Percentiles rank a stretch among this genome's conserved stretches.
Conservation (phyloP, 1,139 yeast species). For the Yamadazyma songkhlaensis region DNA sequence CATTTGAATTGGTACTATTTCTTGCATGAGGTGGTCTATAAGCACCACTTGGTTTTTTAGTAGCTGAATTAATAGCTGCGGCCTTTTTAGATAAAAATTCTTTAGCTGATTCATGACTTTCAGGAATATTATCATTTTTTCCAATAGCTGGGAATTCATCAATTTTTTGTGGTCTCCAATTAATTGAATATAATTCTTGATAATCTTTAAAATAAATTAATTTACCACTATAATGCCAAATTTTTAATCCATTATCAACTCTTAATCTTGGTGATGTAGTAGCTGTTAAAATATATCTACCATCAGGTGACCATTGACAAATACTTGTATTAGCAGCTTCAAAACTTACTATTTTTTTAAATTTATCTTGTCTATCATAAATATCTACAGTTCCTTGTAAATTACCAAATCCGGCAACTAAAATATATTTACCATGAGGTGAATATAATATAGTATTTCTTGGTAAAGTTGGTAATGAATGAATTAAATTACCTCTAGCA, state of each 20-base stretch:
- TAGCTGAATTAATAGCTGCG: slow-evolving; percentile 35
- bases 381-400: slow-evolving; percentile 96
- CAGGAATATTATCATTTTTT: slow-evolving; percentile 53
- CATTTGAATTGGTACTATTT: slow-evolving; percentile 22
- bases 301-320: slow-evolving; percentile 99
- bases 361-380: slow-evolving; percentile 88
- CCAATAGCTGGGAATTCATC: slow-evolving; percentile 58
- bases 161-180: slow-evolving; percentile 82
- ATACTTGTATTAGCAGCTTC: slow-evolving; percentile 93
- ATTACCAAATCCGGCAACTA: slow-evolving; percentile 97
- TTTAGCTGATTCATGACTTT: slow-evolving; percentile 65
- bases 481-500: slow-evolving; percentile 85
- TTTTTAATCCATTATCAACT: slow-evolving; percentile 91
- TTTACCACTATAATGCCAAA: slow-evolving; percentile 91
- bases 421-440: slow-evolving; percentile 87
- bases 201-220: slow-evolving; percentile 76
- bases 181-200: slow-evolving; percentile 73
- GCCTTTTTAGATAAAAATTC: slow-evolving; percentile 50
- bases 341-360: slow-evolving; percentile 72
- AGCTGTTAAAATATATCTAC: slow-evolving; percentile 88
- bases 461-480: slow-evolving; percentile 81
- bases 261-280: slow-evolving; percentile 96
- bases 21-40: slow-evolving; percentile 97
- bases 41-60: slow-evolving; percentile 71
- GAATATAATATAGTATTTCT: slow-evolving; percentile 89